A percentile compares a stretch with the other conserved stretches of the same genome.
Conservation (phyloP, 2,329 filamentous ascomycete genomes). For the Elsinoe arachidis region DNA sequence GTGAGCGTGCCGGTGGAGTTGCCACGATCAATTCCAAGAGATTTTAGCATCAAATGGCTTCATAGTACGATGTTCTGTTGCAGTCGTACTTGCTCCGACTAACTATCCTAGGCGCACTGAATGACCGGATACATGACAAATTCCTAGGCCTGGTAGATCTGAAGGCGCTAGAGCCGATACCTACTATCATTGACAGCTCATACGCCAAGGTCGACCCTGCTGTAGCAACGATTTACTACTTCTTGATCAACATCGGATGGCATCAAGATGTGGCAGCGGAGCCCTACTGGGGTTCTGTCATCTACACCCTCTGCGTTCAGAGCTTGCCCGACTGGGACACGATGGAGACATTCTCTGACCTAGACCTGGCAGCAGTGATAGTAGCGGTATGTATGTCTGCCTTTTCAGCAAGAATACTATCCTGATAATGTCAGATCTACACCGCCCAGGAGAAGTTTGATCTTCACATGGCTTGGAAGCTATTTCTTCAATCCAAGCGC, state of each 20-base stretch:
- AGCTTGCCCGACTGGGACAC: neutral
- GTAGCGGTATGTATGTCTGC: neutral
- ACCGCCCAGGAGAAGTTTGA: neutral
- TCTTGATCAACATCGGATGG: constrained; percentile 6
- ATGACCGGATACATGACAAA: neutral
- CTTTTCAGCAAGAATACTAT: neutral
- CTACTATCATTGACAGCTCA: constrained; percentile 7
- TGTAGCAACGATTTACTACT: constrained; percentile 6
- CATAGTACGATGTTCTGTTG: neutral
- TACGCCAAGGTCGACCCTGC: constrained; percentile 10
- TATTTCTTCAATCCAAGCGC: constrained; percentile 5
- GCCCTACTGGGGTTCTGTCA: constrained; percentile 3
- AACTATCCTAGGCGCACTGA: neutral
- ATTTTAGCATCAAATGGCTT: neutral
- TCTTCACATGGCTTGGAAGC: constrained; percentile 4
- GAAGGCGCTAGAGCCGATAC: constrained; percentile 7
- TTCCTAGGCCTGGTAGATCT: constrained; percentile 10
- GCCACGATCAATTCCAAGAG: neutral
- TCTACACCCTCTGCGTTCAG: neutral
- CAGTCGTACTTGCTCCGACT: neutral
- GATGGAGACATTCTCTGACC: neutral
- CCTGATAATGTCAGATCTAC: neutral
- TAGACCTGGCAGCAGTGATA: constrained; percentile 5
- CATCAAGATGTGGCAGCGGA: neutral
- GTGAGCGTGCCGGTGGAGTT: neutral